A percentile compares a stretch with the other conserved stretches of the same genome.
These are phyloP conservation scores for Clonostachys solani DNA, from an alignment of 2,329 filamentous ascomycete species.

Conservation along the genomic window DNA sequence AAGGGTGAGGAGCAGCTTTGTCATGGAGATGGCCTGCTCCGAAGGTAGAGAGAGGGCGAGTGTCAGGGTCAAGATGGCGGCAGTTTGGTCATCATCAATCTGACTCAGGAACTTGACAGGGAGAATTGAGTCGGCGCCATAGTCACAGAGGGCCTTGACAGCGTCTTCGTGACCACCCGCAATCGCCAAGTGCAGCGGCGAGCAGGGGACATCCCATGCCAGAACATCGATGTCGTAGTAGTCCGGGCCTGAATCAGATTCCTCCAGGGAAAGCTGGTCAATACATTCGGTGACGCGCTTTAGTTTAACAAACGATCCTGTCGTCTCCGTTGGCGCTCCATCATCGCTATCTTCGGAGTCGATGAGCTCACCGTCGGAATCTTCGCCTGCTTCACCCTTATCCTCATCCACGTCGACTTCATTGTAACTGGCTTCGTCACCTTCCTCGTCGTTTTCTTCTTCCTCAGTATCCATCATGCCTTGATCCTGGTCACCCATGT, in stretches of 20 bases:
- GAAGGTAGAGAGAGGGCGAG: slow-evolving; percentile 62
- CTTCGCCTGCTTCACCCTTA: slow-evolving; percentile 25
- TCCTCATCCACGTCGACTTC: slow-evolving; percentile 12
- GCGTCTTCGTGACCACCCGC: slow-evolving; percentile 65
- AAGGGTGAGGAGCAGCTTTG: slow-evolving; percentile 58
- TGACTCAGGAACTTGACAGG: slow-evolving; percentile 63
- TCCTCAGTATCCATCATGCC: slow-evolving; percentile 1
- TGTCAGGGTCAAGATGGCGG: slow-evolving; percentile 64
- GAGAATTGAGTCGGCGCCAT: slow-evolving; percentile 72
- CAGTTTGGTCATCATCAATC: slow-evolving; percentile 43
- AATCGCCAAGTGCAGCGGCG: slow-evolving; percentile 76
- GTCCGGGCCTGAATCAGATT: slow-evolving; percentile 64
- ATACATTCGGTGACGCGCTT: slow-evolving; percentile 32
- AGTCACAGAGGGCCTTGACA: slow-evolving; percentile 67
- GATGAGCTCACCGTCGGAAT: slow-evolving; percentile 41
- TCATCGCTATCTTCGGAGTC: slow-evolving; percentile 42
- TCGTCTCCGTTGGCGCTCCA: slow-evolving; percentile 49
- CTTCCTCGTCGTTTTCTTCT: slow-evolving; percentile 12
- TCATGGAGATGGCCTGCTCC: slow-evolving; percentile 62
- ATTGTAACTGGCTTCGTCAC: too few relatives aligned
- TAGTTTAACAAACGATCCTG: slow-evolving; percentile 72
- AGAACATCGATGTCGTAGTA: slow-evolving; percentile 73
- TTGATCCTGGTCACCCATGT: not conserved
- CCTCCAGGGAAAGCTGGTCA: slow-evolving; percentile 41
- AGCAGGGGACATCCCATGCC: slow-evolving; percentile 75